Base-by-base conservation (phyloP, 805 yeast genomes). In the Candida incommunis region DNA sequence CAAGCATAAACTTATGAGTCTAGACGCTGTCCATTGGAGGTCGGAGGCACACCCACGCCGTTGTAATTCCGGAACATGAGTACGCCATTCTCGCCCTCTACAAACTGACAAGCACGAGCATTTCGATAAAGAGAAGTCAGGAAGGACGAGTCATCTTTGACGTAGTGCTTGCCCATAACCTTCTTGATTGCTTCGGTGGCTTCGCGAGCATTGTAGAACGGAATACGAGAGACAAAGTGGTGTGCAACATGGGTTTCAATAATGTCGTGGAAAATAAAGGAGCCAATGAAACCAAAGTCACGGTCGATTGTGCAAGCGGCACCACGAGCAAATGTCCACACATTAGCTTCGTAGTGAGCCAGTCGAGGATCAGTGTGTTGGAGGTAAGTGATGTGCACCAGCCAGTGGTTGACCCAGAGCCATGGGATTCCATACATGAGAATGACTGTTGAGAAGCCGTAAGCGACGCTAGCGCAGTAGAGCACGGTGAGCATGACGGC, bases 281-380 rank as follows among this genome's bases (percentile, higher is more conserved):
- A 69, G 47, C 95, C 95, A 50, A 81, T 69, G 60, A 83, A 80
- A 24, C 90, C 88, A 59, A 82, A 81, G 58, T 82, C 78, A 58
- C 95, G 71, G 64, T 84, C 95, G 50, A 85, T 78, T 46, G 94
- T 84, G 49, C 90, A 83, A 46, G 92, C 88, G 24, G 95, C 94
- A 53, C 95, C 95, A 59, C 88, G 75, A 42, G 64, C 64, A 61
- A 82, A 82, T 54, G 73, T 83, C 95, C 95, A 84, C 62, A 78
- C 80, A 34, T 64, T 56, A 47, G 78, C 74, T 48, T 76, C 79
- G 66, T 84, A 84, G 63, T 84, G 94, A 24, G 95, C 88, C 71
- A 85, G 71, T 15, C 73, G 54, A 24, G 84, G 77, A 62, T 82
- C 90, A 16, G 92, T 74, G 67, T 84, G 95, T 64, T 84, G 95